Evolutionary conservation across 192 early-diverging fungal species (phyloP).

Genomic region (Globomyces pollinis-pini): DNA sequence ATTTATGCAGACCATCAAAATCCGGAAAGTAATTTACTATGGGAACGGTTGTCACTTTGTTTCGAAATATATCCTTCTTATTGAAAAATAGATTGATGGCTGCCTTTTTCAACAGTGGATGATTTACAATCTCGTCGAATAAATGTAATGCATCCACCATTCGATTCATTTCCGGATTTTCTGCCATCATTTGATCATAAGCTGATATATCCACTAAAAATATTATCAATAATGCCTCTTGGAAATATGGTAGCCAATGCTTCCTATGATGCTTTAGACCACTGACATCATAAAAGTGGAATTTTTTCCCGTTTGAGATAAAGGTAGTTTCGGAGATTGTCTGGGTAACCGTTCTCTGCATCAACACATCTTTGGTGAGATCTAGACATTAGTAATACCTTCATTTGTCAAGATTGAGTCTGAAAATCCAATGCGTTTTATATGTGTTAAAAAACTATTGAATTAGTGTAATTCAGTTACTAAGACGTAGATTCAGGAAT

Average conservation of each 20-base stretch:
- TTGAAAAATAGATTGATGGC: constrained; percentile 40
- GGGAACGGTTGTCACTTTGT: constrained; percentile 28
- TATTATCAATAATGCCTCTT: constrained; percentile 29
- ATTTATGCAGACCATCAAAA: constrained; percentile 18
- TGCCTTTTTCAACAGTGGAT: constrained; percentile 26
- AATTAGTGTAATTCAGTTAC: no score
- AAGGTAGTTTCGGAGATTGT: constrained; percentile 32
- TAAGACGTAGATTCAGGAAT: no score
- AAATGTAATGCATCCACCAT: constrained; percentile 37
- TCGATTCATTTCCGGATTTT: constrained; percentile 34
- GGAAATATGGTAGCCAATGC: constrained; percentile 36
- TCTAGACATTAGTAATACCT: neutral
- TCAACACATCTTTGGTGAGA: constrained; percentile 15
- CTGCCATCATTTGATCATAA: constrained; percentile 35
- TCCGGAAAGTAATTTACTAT: constrained; percentile 37
- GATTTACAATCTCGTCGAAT: constrained; percentile 31
- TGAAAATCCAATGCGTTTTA: neutral
- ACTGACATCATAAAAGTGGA: constrained; percentile 12
- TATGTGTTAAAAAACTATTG: neutral
- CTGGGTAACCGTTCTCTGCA: constrained; percentile 20
- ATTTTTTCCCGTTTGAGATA: constrained; percentile 22
- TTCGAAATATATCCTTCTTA: constrained; percentile 41
- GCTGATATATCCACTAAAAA: constrained; percentile 29
- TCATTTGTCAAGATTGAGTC: constrained; percentile 4
- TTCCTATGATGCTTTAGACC: constrained; percentile 1